phyloP scores from a whole-genome alignment of 495 filamentous ascomycete genomes.

The Pyronema domesticum region DNA sequence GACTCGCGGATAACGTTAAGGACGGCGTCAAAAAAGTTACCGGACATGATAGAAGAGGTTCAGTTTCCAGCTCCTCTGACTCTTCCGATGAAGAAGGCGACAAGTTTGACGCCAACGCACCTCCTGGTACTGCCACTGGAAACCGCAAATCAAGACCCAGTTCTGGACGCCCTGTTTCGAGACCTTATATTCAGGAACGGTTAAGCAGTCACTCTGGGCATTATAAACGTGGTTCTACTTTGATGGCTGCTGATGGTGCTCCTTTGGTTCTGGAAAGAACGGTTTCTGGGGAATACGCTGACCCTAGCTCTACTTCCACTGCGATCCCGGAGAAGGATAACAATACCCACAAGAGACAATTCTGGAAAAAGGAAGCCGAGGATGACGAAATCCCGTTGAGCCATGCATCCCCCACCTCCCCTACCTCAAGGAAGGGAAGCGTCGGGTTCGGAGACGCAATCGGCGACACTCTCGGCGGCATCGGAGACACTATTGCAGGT shows the following conservation, averaged over 20 bases:
- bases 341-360: not conserved
- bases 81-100: too few species aligned
- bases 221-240: conserved; percentile 17
- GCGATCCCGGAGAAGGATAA: not conserved
- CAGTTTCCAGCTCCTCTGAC: not conserved
- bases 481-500: not conserved
- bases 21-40: not conserved
- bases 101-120: too few species aligned
- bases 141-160: too few species aligned
- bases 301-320: not conserved
- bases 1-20: too few species aligned
- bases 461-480: not conserved
- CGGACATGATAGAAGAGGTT: conserved; percentile 29
- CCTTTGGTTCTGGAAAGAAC: not conserved
- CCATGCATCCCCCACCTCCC: conserved; percentile 13
- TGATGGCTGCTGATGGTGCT: conserved; percentile 5
- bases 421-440: conserved; percentile 4
- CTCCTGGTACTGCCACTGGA: too few species aligned
- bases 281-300: not conserved
- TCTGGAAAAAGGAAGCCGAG: not conserved
- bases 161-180: too few species aligned
- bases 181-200: too few species aligned
- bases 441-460: not conserved
- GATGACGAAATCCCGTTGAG: conserved; percentile 19
- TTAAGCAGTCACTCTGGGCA: too few species aligned